These are phyloP conservation scores for Delphinella strobiligena DNA, from an alignment of 2,329 filamentous ascomycete species.

Conservation along the genomic window DNA sequence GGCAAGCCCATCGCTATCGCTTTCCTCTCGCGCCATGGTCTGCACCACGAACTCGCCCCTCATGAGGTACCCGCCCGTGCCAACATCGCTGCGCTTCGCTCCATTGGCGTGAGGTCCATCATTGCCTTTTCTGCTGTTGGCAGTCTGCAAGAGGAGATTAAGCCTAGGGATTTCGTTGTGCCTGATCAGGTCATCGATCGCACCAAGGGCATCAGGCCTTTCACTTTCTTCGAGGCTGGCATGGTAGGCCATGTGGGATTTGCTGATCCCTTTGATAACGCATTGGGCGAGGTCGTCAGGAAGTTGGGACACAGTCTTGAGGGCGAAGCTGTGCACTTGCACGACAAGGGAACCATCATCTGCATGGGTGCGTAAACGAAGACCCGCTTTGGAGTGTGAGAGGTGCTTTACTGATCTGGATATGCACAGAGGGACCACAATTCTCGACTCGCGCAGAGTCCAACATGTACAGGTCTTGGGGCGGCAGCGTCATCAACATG, in stretches of 20 bases:
- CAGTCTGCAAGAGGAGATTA: slow-evolving; percentile 81
- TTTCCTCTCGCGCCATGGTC: slow-evolving; percentile 86
- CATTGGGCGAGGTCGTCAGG: slow-evolving; percentile 63
- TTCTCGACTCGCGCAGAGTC: slow-evolving; percentile 95
- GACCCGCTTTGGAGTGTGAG: too few species aligned
- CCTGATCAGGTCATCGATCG: slow-evolving; percentile 96
- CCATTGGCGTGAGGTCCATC: slow-evolving; percentile 77
- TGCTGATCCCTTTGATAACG: slow-evolving; percentile 83
- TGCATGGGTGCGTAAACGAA: slow-evolving; percentile 65
- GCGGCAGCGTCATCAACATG: slow-evolving; percentile 97
- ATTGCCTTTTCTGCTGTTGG: slow-evolving; percentile 95
- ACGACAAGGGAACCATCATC: slow-evolving; percentile 72
- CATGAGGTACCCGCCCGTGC: slow-evolving; percentile 91
- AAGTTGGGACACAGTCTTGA: slow-evolving; percentile 64
- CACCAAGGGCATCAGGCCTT: slow-evolving; percentile 86
- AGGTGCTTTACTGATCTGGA: background rate
- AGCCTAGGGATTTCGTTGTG: slow-evolving; percentile 90
- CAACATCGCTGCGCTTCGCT: slow-evolving; percentile 94
- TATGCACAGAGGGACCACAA: slow-evolving; percentile 80
- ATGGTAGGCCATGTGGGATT: slow-evolving; percentile 92
- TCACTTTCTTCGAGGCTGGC: slow-evolving; percentile 89
- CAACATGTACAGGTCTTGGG: slow-evolving; percentile 88
- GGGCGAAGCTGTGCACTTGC: slow-evolving; percentile 73
- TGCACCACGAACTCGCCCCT: slow-evolving; percentile 78
- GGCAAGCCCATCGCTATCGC: slow-evolving; percentile 55